Evolutionary conservation across 257 asterid genomes (phyloP), one percentile per base, ranked within the genome.

Genomic region (Solanum arcanum): DNA sequence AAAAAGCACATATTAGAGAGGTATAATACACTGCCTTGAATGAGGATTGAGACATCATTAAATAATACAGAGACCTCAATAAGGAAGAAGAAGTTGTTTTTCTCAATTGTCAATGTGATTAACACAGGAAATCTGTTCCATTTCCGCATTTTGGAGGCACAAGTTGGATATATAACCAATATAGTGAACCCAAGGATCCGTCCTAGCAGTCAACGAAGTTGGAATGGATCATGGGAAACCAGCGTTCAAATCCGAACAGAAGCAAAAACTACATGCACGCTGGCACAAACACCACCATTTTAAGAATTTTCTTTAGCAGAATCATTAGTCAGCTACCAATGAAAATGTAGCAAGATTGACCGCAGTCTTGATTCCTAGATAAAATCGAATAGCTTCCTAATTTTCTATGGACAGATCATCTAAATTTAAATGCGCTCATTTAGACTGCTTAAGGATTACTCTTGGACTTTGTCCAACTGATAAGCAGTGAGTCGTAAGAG

Each of bases 1-100:
- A 13, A 85, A 90, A 59, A 83, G 31, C 27, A 87, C 70, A 87
- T 37, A 87, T 77, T 87, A 85, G 86, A 90, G 89, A 89, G 75
- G 88, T 73, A 16, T 41, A 77, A 5, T 9, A 87, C 44, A 35
- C 20, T 85, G 42, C 20, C 44, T 66, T 12, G 13, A 27, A 68
- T 42, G 42, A 85, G 80, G 37, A 21, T 27, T 23, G 41, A n/a
- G 37, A 77, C 62, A 8, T 77, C 12, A 42, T 44, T 1, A 27
- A 77, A 77, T 23, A 8, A 77, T 25, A 77, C 9, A 46, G 15
- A 44, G 39, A 77, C 13, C 39, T 44, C 62, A 42, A 77, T 14
- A 47, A 25, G 83, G 62, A n/a, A 14, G 25, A n/a, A 2, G 4
- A 20, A n/a, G 35, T 4, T 14, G 3, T 23, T 39, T 75, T 39